phyloP scores from a whole-genome alignment of 2,329 filamentous ascomycete species.

The Fusarium algeriense region DNA sequence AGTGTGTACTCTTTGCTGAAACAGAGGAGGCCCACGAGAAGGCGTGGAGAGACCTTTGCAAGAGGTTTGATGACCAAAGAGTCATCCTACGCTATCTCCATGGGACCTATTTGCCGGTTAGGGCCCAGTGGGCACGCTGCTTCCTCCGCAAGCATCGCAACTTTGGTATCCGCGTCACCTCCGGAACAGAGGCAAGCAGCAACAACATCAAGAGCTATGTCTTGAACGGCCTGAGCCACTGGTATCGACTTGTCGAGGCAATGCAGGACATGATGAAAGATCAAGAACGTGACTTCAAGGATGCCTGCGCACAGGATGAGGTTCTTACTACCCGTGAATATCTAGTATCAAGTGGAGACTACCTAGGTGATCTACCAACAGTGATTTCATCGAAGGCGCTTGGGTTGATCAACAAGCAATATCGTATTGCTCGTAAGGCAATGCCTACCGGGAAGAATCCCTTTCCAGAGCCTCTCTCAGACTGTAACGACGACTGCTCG shows the following conservation, averaged over 20 bases:
- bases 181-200: background rate
- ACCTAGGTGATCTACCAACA: background rate
- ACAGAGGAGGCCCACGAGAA: too few species aligned
- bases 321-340: background rate
- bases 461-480: background rate
- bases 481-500: background rate
- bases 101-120: background rate
- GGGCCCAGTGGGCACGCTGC: background rate
- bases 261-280: background rate
- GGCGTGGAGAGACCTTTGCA: too few species aligned
- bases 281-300: background rate
- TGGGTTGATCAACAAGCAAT: background rate
- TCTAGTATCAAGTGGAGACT: background rate
- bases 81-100: background rate
- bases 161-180: background rate
- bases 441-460: background rate
- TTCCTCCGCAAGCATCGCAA: background rate
- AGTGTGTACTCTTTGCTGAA: too few species aligned
- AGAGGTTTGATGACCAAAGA: too few species aligned
- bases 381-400: background rate
- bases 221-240: background rate
- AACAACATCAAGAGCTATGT: background rate
- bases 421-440: background rate
- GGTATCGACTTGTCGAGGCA: background rate
- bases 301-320: background rate